Evolutionary conservation across 148 eudicot species (phyloP).

Genomic region (Nyssa sinensis): DNA sequence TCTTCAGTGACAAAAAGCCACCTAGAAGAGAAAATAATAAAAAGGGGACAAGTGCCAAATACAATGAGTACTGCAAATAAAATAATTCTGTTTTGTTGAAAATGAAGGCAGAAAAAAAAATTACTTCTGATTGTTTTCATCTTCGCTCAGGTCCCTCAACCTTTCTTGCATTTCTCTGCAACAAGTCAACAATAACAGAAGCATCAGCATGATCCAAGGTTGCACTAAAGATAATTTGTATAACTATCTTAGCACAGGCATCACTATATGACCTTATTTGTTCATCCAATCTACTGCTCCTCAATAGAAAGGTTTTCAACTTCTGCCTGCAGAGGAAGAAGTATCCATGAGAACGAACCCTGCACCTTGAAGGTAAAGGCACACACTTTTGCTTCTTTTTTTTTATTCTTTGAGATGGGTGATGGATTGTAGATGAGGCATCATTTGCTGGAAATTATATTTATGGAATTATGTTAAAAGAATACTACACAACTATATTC

Average conservation of each 20-base stretch:
- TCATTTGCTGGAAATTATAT: neutral
- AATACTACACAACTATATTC: neutral
- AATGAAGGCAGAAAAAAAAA: conserved; percentile 12
- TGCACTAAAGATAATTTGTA: conserved; percentile 9
- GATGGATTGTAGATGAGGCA: conserved; percentile 1
- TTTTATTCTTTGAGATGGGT: neutral
- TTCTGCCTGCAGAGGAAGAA: conserved; percentile 62
- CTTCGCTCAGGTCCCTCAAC: conserved; percentile 83
- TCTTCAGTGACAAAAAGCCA: conserved; percentile 98
- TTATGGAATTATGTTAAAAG: neutral
- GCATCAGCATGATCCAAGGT: conserved; percentile 21
- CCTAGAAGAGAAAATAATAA: conserved; percentile 35
- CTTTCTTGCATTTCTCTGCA: conserved; percentile 90
- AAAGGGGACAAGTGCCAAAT: neutral
- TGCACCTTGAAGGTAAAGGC: neutral
- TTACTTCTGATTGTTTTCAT: conserved; percentile 81
- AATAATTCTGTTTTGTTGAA: neutral
- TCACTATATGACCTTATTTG: conserved; percentile 68
- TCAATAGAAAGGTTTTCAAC: conserved; percentile 73
- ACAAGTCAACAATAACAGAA: conserved; percentile 17
- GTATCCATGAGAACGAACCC: conserved; percentile 1
- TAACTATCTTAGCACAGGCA: neutral
- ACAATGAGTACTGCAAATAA: neutral
- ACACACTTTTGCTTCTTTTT: neutral
- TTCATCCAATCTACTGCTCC: conserved; percentile 77